Evolutionary conservation across 2,329 filamentous ascomycete species (phyloP).

Genomic region (Aaosphaeria pasadenensis): DNA sequence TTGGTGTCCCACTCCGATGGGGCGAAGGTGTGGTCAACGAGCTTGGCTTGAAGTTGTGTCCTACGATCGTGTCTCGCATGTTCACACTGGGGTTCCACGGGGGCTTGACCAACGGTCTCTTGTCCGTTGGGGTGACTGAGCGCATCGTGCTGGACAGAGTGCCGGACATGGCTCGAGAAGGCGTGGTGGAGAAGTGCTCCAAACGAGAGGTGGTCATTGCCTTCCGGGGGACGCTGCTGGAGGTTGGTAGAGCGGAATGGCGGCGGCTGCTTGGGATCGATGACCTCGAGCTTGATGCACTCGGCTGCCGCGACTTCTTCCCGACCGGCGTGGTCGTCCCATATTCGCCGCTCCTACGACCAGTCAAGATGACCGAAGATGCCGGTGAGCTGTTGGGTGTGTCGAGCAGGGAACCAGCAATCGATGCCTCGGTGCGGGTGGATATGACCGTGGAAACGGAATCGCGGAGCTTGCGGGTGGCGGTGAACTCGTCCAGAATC

Average conservation of each 20-base stretch:
- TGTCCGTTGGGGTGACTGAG: slow-evolving; percentile 23
- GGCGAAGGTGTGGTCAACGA: slow-evolving; percentile 33
- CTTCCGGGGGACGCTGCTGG: slow-evolving; percentile 20
- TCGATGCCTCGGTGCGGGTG: slow-evolving; percentile 64
- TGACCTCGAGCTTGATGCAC: slow-evolving; percentile 42
- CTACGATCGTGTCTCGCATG: slow-evolving; percentile 36
- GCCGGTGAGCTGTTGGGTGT: slow-evolving; percentile 63
- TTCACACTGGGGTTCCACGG: slow-evolving; percentile 40
- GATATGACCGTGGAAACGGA: slow-evolving; percentile 91
- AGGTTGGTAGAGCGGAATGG: slow-evolving; percentile 47
- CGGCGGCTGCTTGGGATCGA: slow-evolving; percentile 43
- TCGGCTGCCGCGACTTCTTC: slow-evolving; percentile 47
- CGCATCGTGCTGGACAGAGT: slow-evolving; percentile 22
- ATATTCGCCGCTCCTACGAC: slow-evolving; percentile 49
- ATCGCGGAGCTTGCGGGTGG: slow-evolving; percentile 77
- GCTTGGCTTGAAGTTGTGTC: slow-evolving; percentile 38
- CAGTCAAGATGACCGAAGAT: slow-evolving; percentile 59
- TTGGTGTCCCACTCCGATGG: slow-evolving; percentile 18
- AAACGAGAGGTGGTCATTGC: slow-evolving; percentile 16
- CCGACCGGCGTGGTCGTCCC: slow-evolving; percentile 44
- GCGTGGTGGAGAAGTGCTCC: slow-evolving; percentile 16
- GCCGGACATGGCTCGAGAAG: slow-evolving; percentile 21
- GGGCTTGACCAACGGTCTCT: slow-evolving; percentile 28
- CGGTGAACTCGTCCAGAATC: slow-evolving; percentile 65
- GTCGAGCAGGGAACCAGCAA: slow-evolving; percentile 64